These are phyloP conservation scores for Chytriomyces confervae DNA, from an alignment of 192 early-diverging fungal species.

Conservation along the genomic window DNA sequence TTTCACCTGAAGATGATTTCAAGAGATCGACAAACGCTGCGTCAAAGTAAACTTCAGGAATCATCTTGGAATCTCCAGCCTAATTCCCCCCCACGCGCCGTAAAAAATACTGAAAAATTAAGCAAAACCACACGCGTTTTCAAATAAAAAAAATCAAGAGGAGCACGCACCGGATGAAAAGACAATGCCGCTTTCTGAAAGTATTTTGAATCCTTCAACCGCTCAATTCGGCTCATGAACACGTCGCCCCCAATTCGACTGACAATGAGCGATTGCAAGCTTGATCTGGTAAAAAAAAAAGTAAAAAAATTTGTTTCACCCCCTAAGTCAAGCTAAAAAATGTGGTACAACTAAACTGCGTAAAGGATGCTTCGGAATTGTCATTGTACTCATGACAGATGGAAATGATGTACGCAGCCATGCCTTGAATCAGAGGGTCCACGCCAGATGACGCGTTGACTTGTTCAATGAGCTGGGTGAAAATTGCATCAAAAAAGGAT, in stretches of 20 bases:
- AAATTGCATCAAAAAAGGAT: neutral
- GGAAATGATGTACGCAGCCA: constrained; percentile 85
- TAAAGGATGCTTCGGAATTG: constrained; percentile 76
- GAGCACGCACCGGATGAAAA: constrained; percentile 37
- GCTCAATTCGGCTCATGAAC: constrained; percentile 80
- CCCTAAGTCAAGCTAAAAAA: neutral
- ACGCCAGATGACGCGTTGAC: constrained; percentile 85
- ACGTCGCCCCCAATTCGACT: constrained; percentile 88
- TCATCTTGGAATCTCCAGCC: constrained; percentile 38
- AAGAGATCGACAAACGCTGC: constrained; percentile 83
- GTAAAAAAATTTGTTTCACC: neutral
- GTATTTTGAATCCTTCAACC: constrained; percentile 81
- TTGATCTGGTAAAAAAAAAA: constrained; percentile 54
- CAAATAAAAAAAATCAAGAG: constrained; percentile 26
- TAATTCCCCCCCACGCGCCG: neutral
- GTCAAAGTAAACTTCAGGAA: constrained; percentile 82
- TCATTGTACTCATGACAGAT: constrained; percentile 89
- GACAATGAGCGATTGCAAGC: constrained; percentile 81
- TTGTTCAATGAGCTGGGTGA: constrained; percentile 82
- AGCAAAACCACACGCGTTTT: neutral
- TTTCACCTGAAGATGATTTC: constrained; percentile 77
- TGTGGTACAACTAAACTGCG: constrained; percentile 46
- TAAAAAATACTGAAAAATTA: constrained; percentile 5
- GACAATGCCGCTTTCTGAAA: constrained; percentile 78
- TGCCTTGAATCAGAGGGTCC: constrained; percentile 86